Percentiles rank a stretch among this genome's conserved stretches.
Conservation (phyloP, 257 asterid species). For the Gentiana macrophylla region DNA sequence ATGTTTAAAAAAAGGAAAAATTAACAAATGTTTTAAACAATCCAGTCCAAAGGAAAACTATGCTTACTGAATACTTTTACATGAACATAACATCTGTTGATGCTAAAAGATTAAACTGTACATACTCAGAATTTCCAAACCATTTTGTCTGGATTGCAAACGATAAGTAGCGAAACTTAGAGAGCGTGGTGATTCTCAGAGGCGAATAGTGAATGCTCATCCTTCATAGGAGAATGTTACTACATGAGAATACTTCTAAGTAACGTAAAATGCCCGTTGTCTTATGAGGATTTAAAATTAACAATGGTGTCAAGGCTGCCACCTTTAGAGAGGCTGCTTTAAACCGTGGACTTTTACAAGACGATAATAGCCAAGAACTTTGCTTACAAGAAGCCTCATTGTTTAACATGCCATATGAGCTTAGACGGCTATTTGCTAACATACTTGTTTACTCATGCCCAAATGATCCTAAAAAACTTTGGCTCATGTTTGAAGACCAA, state of each 20-base stretch:
- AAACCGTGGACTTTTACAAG: background rate
- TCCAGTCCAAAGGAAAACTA: background rate
- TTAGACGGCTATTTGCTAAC: background rate
- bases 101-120: background rate
- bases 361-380: background rate
- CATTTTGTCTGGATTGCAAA: background rate
- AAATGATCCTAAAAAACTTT: background rate
- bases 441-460: background rate
- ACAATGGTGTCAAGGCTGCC: no score
- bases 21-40: no score
- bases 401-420: conserved; percentile 1
- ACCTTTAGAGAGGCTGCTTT: background rate
- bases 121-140: background rate
- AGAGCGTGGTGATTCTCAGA: no score
- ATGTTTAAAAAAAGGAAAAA: no score
- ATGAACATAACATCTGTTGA: background rate
- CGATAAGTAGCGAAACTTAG: no score
- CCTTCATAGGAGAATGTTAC: background rate
- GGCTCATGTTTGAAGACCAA: background rate
- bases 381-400: background rate
- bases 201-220: no score
- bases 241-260: background rate
- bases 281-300: background rate
- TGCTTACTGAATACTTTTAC: background rate
- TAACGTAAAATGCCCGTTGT: background rate